Base-by-base conservation (phyloP, 2,329 filamentous ascomycete genomes). In the Lojkania enalia region DNA sequence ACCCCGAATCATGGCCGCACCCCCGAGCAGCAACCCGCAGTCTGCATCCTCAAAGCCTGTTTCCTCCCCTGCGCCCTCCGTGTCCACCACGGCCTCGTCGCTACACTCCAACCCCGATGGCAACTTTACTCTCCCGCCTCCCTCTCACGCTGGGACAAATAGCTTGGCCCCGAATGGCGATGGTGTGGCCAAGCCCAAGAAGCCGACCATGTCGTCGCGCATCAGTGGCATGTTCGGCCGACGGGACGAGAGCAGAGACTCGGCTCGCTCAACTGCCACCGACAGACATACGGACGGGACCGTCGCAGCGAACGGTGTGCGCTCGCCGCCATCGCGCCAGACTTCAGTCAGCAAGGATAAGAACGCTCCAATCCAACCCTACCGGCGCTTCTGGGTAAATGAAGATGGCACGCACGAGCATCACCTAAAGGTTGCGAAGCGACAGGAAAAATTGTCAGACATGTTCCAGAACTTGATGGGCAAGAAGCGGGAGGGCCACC, bases 401-500 rank as follows among this genome's bases (percentile, higher is more conserved):
- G 73, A 81, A 1, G 80, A 86, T 51, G 88, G 88, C 52, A 81
- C 84, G 25, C 94, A 99, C 63, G 85, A 88, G 61, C 94, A 99
- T 67, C 83, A 89, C 59, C 83, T 99, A 52, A 94, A 89, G 73
- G 91, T 88, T 50, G 88, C 88, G 49, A 90, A 89, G 67, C 83
- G 94, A 45, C 92, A 99, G 70, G 92, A 99, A 72, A 97, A 96
- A 73, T 78, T 99, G 44, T 86, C 88, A 15, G 90, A 95, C 69
- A 88, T 97, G 83, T 86, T 95, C 71, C 87, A 90, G 57, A 85
- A 86, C 57, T 81, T 96, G 58, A 80, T 97, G 41, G 90, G 89
- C 53, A 90, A 88, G 71, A 91, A 89, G 72, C 87, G 88, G 65
- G 88, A 91, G 51, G 79, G 82, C 13, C 74, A 76, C 15, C 78